Conservation (phyloP, 2,329 filamentous ascomycete species). For the Colletotrichum gloeosporioides region DNA sequence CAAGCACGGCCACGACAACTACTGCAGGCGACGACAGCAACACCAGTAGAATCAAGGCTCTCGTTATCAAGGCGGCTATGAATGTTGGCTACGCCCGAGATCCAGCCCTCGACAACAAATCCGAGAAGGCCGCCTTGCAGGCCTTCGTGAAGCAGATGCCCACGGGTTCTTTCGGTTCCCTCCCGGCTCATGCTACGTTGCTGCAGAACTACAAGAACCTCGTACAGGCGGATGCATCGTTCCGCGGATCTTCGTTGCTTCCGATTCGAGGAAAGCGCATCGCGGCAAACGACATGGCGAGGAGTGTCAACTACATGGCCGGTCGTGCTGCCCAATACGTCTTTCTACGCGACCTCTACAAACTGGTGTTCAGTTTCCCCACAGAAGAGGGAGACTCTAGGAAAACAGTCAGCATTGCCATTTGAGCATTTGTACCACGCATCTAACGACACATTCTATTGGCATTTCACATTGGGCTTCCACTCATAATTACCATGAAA, state of each 20-base stretch:
- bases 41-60: slow-evolving; percentile 75
- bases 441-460: background rate
- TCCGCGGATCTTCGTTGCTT: slow-evolving; percentile 60
- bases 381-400: slow-evolving; percentile 77
- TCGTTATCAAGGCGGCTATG: slow-evolving; percentile 85
- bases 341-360: slow-evolving; percentile 84
- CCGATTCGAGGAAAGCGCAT: slow-evolving; percentile 65
- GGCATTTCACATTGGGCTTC: background rate
- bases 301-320: slow-evolving; percentile 79
- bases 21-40: slow-evolving; percentile 76
- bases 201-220: slow-evolving; percentile 83
- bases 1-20: slow-evolving; percentile 75
- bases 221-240: slow-evolving; percentile 74
- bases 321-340: slow-evolving; percentile 72
- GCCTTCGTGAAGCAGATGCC: slow-evolving; percentile 79
- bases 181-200: slow-evolving; percentile 72
- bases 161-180: slow-evolving; percentile 77
- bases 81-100: slow-evolving; percentile 80
- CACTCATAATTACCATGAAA: background rate
- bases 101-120: slow-evolving; percentile 45
- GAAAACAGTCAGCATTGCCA: slow-evolving; percentile 67
- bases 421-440: slow-evolving; percentile 39
- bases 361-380: slow-evolving; percentile 83
- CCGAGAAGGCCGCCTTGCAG: slow-evolving; percentile 64
- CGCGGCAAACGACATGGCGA: slow-evolving; percentile 77